Percentiles rank a stretch among this genome's conserved stretches.
Evolutionary conservation across 805 yeast species (phyloP).

Genomic region (Starmerella davenportii): DNA sequence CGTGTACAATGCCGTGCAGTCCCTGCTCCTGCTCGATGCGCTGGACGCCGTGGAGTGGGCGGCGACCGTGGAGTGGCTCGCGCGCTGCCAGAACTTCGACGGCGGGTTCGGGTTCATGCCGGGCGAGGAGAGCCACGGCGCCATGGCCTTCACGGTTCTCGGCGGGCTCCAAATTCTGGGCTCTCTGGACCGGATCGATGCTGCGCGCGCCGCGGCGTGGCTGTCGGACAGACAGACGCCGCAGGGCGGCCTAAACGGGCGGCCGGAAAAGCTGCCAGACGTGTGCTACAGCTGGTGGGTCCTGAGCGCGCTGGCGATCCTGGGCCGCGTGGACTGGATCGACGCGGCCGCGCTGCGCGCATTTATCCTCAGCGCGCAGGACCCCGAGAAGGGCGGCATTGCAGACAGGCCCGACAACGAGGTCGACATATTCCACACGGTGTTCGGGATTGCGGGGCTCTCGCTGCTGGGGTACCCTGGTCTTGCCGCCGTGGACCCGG

Average conservation of each 20-base stretch:
- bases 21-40: slow-evolving; percentile 49
- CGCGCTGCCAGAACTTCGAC: slow-evolving; percentile 69
- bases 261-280: slow-evolving; percentile 91
- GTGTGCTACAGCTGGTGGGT: slow-evolving; percentile 99
- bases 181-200: slow-evolving; percentile 33
- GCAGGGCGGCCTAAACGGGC: slow-evolving; percentile 84
- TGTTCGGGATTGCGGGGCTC: slow-evolving; percentile 77
- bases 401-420: slow-evolving; percentile 83
- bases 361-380: slow-evolving; percentile 68
- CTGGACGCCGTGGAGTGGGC: slow-evolving; percentile 32
- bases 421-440: slow-evolving; percentile 83
- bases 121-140: slow-evolving; percentile 90
- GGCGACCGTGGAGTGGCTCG: slow-evolving; percentile 47
- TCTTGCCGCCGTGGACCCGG: slow-evolving; percentile 58
- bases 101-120: slow-evolving; percentile 92
- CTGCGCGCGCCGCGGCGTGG: slow-evolving; percentile 49
- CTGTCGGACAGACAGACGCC: slow-evolving; percentile 73
- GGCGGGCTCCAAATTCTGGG: slow-evolving; percentile 60
- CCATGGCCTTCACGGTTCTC: slow-evolving; percentile 57
- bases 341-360: slow-evolving; percentile 39
- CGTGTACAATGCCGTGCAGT: slow-evolving; percentile 62
- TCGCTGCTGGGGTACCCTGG: slow-evolving; percentile 50
- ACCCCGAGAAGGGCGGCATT: slow-evolving; percentile 64
- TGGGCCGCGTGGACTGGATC: slow-evolving; percentile 61
- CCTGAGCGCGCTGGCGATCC: slow-evolving; percentile 49